A percentile compares a stretch with the other conserved stretches of the same genome.
These are phyloP conservation scores for Rhexocercosporidium sp. DNA, from an alignment of 2,329 filamentous ascomycete genomes.

Conservation along the genomic window DNA sequence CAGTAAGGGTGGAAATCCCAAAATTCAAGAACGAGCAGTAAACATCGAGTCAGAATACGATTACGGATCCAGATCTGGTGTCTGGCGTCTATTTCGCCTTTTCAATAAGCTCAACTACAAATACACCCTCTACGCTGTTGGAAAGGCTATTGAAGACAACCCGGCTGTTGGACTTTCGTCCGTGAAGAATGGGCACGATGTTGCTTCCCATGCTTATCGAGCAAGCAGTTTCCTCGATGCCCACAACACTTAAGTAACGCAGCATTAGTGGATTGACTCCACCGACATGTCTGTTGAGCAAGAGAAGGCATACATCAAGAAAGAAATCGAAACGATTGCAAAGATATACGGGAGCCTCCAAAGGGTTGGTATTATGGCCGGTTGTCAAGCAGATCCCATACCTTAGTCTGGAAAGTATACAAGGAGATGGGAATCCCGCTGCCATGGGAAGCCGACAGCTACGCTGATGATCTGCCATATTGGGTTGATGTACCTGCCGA, in stretches of 20 bases:
- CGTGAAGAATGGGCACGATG: conserved; percentile 48
- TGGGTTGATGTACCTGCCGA: conserved; percentile 59
- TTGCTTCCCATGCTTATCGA: conserved; percentile 48
- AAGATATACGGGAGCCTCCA: conserved; percentile 43
- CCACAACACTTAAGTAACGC: neutral
- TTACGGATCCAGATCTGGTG: conserved; percentile 43
- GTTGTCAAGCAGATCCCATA: conserved; percentile 47
- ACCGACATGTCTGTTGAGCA: conserved; percentile 45
- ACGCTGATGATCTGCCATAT: conserved; percentile 61
- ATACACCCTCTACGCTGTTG: conserved; percentile 50
- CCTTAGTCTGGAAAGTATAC: conserved; percentile 54
- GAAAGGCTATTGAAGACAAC: conserved; percentile 48
- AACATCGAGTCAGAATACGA: conserved; percentile 45
- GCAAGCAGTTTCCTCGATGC: neutral
- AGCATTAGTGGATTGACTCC: conserved; percentile 47
- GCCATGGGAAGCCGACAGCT: conserved; percentile 55
- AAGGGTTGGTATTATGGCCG: conserved; percentile 46
- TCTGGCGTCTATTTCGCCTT: conserved; percentile 48
- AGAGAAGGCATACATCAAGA: conserved; percentile 47
- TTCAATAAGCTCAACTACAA: conserved; percentile 50
- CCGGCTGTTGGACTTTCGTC: conserved; percentile 47
- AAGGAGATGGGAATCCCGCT: conserved; percentile 57
- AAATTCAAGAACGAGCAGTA: conserved; percentile 37
- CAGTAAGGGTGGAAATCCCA: conserved; percentile 29
- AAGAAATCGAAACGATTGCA: conserved; percentile 44